These are phyloP conservation scores for Cordyceps cicadae DNA, from an alignment of 2,329 filamentous ascomycete genomes.

Conservation along the genomic window DNA sequence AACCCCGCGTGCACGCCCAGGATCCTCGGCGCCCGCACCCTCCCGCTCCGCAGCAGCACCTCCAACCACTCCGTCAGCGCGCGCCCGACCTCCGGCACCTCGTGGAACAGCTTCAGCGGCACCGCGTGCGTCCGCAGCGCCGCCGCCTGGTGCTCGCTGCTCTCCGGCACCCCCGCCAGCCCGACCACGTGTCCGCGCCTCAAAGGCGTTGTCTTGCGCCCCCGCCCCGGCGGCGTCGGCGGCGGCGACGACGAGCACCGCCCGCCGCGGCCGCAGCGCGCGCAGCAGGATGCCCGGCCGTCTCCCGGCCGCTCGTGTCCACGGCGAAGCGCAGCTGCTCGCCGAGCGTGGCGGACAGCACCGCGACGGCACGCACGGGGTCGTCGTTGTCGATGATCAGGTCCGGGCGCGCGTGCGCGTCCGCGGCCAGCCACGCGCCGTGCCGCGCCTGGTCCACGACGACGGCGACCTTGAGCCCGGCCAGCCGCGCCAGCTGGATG, in stretches of 20 bases:
- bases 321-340: slow-evolving; percentile 57
- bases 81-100: slow-evolving; percentile 54
- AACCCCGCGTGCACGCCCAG: slow-evolving; percentile 56
- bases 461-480: slow-evolving; percentile 55
- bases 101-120: slow-evolving; percentile 70
- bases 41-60: slow-evolving; percentile 44
- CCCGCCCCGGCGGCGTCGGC: slow-evolving; percentile 24
- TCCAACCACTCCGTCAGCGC: slow-evolving; percentile 60
- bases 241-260: slow-evolving; percentile 27
- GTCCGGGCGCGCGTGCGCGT: slow-evolving; percentile 41
- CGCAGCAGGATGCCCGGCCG: slow-evolving; percentile 47
- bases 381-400: slow-evolving; percentile 63
- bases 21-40: slow-evolving; percentile 55
- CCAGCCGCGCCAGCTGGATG: slow-evolving; percentile 59
- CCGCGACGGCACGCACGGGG: slow-evolving; percentile 53
- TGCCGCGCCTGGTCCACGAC: slow-evolving; percentile 61
- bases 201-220: slow-evolving; percentile 23
- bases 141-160: slow-evolving; percentile 29
- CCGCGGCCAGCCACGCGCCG: slow-evolving; percentile 46
- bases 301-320: slow-evolving; percentile 59
- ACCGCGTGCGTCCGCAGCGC: slow-evolving; percentile 53
- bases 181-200: slow-evolving; percentile 51
- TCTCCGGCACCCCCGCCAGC: slow-evolving; percentile 58
- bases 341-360: slow-evolving; percentile 52
- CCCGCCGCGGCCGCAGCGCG: slow-evolving; percentile 29